Base-by-base conservation (phyloP, 2,329 filamentous ascomycete species). In the Exophiala oligosperma region DNA sequence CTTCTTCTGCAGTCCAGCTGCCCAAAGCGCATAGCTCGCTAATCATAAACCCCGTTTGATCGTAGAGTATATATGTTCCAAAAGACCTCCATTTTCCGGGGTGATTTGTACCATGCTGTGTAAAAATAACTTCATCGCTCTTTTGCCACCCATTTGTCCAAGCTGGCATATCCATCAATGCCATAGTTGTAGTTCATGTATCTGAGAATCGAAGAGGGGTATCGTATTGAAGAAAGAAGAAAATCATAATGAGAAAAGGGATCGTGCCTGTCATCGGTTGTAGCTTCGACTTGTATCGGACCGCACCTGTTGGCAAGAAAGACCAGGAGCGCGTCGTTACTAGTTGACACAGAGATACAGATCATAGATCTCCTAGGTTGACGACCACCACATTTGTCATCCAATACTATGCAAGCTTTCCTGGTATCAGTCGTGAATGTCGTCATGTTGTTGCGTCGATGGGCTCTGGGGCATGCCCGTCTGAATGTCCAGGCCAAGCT, bases 401-500 rank as follows among this genome's bases (percentile, higher is more conserved):
- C 32, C 32, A 9, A 11, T 35, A 2, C 4, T 5, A 40, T 44
- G 28, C 9, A 14, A 48, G 7, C 26, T 11, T 9, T 17, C 60
- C 28, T 53, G 48, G 41, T 24, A 48, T 58, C 58, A 63, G 7
- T 32, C 52, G 14, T 52, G 32, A 37, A 51, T 46, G 29, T 57
- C 61, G 28, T 46, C 47, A 46, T 57, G 59, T 26, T 55, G 11
- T n/a, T 44, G 40, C 11, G 59, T 23, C n/a, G 50, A 44, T 23
- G 40, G 17, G 21, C 4, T 43, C n/a, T 5, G 17, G 40, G 40
- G 40, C 47, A 51, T 49, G 32, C 62, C 62, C 12, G 59, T 49
- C 3, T 23, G 12, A 26, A 59, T 53, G 38, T 64, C 62, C 9
- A 60, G 38, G 14, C 64, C 64, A 21, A 63, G 14, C 28, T 59